Percentiles rank a stretch among this genome's conserved stretches.
phyloP scores from a whole-genome alignment of 1,139 yeast genomes.

The Kurtzmaniella quercitrusa region DNA sequence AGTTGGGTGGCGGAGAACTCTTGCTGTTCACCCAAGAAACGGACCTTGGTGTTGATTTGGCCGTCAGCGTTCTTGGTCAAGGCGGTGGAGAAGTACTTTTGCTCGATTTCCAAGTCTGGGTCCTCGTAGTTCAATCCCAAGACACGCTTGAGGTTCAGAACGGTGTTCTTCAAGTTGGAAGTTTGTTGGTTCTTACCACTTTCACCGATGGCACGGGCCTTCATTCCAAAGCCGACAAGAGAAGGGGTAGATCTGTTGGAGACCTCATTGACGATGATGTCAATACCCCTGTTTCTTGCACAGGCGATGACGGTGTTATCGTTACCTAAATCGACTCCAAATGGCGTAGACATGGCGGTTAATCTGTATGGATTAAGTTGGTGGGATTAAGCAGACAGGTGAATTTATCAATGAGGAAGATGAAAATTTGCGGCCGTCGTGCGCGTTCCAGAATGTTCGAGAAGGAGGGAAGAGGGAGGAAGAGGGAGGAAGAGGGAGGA shows the following conservation, averaged over 20 bases:
- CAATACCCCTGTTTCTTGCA: constrained; percentile 98
- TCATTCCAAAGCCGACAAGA: constrained; percentile 86
- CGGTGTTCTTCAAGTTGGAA: constrained; percentile 93
- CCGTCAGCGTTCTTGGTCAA: constrained; percentile 70
- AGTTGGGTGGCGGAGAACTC: constrained; percentile 86
- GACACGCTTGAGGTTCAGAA: constrained; percentile 88
- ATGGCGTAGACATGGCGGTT: constrained; percentile 63
- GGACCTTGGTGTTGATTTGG: constrained; percentile 78
- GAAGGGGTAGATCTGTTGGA: constrained; percentile 97
- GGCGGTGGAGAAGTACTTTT: constrained; percentile 66
- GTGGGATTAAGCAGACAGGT: background rate
- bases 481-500: background rate
- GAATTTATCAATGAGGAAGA: background rate
- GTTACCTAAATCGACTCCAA: constrained; percentile 98
- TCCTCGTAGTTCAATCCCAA: constrained; percentile 74
- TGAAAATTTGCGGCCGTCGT: constrained; percentile 8
- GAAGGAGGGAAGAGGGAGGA: constrained; percentile 2
- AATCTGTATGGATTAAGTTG: too few relatives aligned
- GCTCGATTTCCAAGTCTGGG: constrained; percentile 75
- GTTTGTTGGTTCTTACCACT: constrained; percentile 94
- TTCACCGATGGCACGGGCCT: constrained; percentile 92
- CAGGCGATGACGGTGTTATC: constrained; percentile 91
- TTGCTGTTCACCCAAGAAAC: constrained; percentile 73
- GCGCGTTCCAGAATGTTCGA: constrained; percentile 10
- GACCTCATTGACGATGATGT: constrained; percentile 95